These are phyloP conservation scores for Ophiosphaerella korrae DNA, from an alignment of 2,329 filamentous ascomycete species.

Conservation along the genomic window DNA sequence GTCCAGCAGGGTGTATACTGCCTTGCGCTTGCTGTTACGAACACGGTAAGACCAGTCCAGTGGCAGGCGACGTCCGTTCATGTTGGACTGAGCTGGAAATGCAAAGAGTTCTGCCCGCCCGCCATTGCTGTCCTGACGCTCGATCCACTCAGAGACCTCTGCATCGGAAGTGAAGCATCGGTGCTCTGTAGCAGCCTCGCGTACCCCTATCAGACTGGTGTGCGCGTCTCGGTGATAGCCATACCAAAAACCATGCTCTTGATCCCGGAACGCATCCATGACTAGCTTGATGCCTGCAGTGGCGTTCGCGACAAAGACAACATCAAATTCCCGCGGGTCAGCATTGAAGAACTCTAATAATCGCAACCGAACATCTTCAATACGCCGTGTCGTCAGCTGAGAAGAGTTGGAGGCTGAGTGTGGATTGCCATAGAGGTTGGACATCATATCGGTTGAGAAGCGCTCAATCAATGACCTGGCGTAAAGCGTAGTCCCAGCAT, in stretches of 20 bases:
- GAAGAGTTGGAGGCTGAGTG: slow-evolving; percentile 86
- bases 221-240: slow-evolving; percentile 84
- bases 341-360: slow-evolving; percentile 80
- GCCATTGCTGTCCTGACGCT: slow-evolving; percentile 28
- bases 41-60: slow-evolving; percentile 65
- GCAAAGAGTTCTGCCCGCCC: slow-evolving; percentile 65
- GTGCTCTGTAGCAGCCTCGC: slow-evolving; percentile 69
- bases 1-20: slow-evolving; percentile 76
- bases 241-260: slow-evolving; percentile 75
- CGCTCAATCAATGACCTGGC: slow-evolving; percentile 79
- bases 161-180: slow-evolving; percentile 68
- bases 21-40: slow-evolving; percentile 49
- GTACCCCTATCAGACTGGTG: slow-evolving; percentile 82
- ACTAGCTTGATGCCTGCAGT: slow-evolving; percentile 91
- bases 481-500: slow-evolving; percentile 89
- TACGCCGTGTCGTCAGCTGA: slow-evolving; percentile 72
- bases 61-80: slow-evolving; percentile 80
- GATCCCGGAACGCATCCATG: slow-evolving; percentile 73
- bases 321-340: slow-evolving; percentile 78
- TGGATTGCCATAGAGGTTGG: slow-evolving; percentile 84
- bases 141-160: slow-evolving; percentile 70
- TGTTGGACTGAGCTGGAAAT: slow-evolving; percentile 90
- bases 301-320: slow-evolving; percentile 91
- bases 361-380: slow-evolving; percentile 76
- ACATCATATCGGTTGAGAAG: slow-evolving; percentile 79